Base-by-base conservation (phyloP, 2,329 filamentous ascomycete genomes). In the Talaromyces verruculosus region DNA sequence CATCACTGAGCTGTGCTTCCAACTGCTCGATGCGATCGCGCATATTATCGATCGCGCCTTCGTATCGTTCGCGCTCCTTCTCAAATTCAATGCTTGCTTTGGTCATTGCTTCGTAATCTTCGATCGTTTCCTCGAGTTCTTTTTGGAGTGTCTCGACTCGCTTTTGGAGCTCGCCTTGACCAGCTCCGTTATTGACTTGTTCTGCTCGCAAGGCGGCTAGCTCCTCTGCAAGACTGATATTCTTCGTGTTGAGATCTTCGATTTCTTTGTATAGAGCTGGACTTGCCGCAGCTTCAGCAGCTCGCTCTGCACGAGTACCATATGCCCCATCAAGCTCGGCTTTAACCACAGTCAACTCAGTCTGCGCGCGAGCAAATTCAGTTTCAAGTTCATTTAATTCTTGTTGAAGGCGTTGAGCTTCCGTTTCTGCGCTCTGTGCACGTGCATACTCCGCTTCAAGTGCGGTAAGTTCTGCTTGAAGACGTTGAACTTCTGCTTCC, bases 321-420 rank as follows among this genome's bases (percentile, higher is more conserved):
- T 98, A 97, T 74, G 96, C 96, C 68, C 92, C 92, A 72, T 97
- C 95, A 30, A 98, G 91, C 77, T 98, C 94, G 63, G 93, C 92
- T 73, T 88, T 87, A 30, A 91, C 92, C 70, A 98, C 89, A n/a
- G 94, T 96, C 49, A 98, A 85, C 81, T 98, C 89, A 2, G 89
- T 91, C 41, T 88, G 88, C 5, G 89, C 81, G 62, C 86, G 83
- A 3, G 89, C 87, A 61, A 90, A 82, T 72, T 90, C 86, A 64
- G 84, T 82, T 73, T 90, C 88, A 43, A 90, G 79, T 6, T 79
- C 77, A 6, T 81, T 76, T 72, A 84, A 76, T 69, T 86, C 84
- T n/a, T 76, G 74, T 65, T 84, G 82, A 61, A 83, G 75, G 39
- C 77, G 77, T 11, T 74, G 71, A 3, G 79, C 70, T 53, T 65